phyloP scores from a whole-genome alignment of 116 monocot genomes.

The Cymodocea nodosa region DNA sequence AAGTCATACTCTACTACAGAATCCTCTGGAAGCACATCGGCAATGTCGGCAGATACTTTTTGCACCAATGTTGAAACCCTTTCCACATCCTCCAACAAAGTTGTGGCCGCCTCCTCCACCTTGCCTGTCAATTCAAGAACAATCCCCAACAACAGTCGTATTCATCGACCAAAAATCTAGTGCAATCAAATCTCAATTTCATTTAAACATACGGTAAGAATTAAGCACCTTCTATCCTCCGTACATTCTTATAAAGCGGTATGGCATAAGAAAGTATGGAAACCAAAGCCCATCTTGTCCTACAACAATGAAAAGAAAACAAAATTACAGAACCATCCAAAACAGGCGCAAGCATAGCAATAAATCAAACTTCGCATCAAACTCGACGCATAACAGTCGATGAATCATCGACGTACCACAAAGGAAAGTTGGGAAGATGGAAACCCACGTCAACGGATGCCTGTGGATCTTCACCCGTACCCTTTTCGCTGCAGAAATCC shows the following conservation, averaged over 20 bases:
- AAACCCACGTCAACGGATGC: conserved; percentile 2
- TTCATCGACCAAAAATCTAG: too few relatives aligned
- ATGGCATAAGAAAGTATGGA: conserved; percentile 7
- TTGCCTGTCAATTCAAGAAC: not conserved
- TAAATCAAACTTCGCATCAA: not conserved
- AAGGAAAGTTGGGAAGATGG: conserved; percentile 3
- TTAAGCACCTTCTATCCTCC: conserved; percentile 13
- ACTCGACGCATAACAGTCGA: not conserved
- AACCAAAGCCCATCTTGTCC: conserved; percentile 11
- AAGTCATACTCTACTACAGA: conserved; percentile 13
- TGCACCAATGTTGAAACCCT: conserved; percentile 9
- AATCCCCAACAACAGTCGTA: not conserved
- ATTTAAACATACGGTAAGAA: not conserved
- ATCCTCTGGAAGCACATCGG: conserved; percentile 10
- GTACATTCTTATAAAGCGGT: conserved; percentile 3
- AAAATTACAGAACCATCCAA: not conserved
- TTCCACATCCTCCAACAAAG: conserved; percentile 8
- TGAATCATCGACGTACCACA: conserved; percentile 3
- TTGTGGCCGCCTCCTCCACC: not conserved
- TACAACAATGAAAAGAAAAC: not conserved
- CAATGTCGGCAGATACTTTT: conserved; percentile 10
- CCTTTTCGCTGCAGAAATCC: conserved; percentile 1
- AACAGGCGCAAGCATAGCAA: not conserved
- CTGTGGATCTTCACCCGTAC: not conserved
- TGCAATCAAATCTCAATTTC: too few relatives aligned